phyloP scores from a whole-genome alignment of 805 yeast genomes.

The Saccharomycopsis sp. region DNA sequence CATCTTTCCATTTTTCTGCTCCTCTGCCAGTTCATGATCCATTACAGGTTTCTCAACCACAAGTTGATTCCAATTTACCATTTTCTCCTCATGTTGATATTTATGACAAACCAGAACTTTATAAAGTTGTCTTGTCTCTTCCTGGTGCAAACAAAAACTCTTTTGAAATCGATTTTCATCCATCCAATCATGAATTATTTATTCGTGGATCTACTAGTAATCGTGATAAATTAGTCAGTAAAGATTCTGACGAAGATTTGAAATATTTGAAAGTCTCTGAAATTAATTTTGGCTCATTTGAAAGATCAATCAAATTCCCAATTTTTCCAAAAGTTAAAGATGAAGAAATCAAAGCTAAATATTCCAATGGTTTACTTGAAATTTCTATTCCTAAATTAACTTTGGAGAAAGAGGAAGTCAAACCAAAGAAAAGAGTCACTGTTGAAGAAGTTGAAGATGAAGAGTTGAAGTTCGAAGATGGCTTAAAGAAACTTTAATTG shows the following conservation, averaged over 20 bases:
- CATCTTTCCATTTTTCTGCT: constrained; percentile 21
- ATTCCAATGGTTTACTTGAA: constrained; percentile 42
- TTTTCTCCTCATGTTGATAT: constrained; percentile 51
- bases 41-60: constrained; percentile 36
- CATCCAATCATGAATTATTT: constrained; percentile 42
- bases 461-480: constrained; percentile 31
- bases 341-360: constrained; percentile 42
- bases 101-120: constrained; percentile 38
- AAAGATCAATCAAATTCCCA: constrained; percentile 47
- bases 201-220: constrained; percentile 33
- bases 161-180: constrained; percentile 48
- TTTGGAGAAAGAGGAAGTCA: constrained; percentile 25
- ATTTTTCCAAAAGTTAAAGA: constrained; percentile 41
- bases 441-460: constrained; percentile 42
- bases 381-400: constrained; percentile 38
- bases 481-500: constrained; percentile 6
- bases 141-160: constrained; percentile 50
- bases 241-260: constrained; percentile 24
- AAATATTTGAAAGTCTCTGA: constrained; percentile 37
- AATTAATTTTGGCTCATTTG: constrained; percentile 45
- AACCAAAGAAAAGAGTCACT: constrained; percentile 34
- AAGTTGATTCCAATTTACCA: constrained; percentile 31
- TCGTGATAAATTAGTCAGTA: constrained; percentile 10
- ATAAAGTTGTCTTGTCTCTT: constrained; percentile 38
- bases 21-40: constrained; percentile 30